A percentile compares a stretch with the other conserved stretches of the same genome.
Conservation (phyloP, 345 rosid genomes). For the Murraya paniculata region DNA sequence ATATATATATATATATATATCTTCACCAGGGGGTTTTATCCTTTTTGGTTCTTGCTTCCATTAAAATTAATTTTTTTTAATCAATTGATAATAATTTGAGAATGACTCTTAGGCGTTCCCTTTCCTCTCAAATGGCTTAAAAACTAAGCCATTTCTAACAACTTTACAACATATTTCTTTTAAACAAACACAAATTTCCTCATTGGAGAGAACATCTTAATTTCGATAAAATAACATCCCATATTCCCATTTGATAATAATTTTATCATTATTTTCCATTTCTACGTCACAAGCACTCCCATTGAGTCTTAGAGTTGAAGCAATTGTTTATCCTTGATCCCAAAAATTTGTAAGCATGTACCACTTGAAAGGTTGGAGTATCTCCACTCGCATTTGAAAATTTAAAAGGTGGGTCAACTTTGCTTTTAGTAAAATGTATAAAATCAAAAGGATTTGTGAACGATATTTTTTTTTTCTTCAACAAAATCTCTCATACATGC, state of each 20-base stretch:
- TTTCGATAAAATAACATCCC: neutral
- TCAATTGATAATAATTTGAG: neutral
- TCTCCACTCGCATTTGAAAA: neutral
- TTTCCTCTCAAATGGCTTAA: conserved; percentile 11
- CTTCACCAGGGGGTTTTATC: neutral
- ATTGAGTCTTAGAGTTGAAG: neutral
- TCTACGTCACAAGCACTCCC: neutral
- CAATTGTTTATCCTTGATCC: neutral
- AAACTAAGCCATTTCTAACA: conserved; percentile 3
- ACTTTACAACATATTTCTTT: neutral
- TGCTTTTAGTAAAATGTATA: neutral
- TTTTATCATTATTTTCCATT: neutral
- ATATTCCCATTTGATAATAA: neutral
- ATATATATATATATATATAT: too few species aligned
- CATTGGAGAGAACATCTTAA: neutral
- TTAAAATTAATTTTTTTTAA: neutral
- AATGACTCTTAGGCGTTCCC: neutral
- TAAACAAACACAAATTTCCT: neutral
- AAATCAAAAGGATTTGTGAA: neutral
- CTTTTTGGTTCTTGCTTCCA: neutral
- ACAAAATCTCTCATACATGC: neutral
- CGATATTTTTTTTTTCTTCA: neutral
- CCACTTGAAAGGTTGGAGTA: neutral
- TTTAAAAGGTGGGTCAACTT: conserved; percentile 6
- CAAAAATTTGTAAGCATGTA: neutral